These are phyloP conservation scores for Suillus luteus DNA, from an alignment of 768 basidiomycete species.

Conservation along the genomic window DNA sequence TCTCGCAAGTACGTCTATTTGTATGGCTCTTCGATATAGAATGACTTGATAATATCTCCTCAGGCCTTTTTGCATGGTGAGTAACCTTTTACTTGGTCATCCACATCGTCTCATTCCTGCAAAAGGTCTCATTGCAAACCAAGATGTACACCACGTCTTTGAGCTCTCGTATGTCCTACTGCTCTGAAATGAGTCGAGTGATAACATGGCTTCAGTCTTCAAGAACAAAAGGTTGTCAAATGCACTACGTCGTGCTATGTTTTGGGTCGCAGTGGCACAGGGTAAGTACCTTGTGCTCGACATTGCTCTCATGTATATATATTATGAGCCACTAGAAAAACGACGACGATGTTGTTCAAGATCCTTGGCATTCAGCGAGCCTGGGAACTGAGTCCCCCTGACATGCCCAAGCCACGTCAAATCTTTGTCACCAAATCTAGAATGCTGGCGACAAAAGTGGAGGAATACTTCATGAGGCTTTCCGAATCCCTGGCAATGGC, in stretches of 20 bases:
- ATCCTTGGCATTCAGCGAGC: slow-evolving; percentile 67
- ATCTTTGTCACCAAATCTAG: slow-evolving; percentile 74
- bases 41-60: neutral
- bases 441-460: slow-evolving; percentile 63
- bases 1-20: slow-evolving; percentile 26
- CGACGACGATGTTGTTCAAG: slow-evolving; percentile 76
- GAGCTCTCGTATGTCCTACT: slow-evolving; percentile 23
- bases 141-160: slow-evolving; percentile 30
- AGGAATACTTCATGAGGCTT: slow-evolving; percentile 62
- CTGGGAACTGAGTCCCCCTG: slow-evolving; percentile 40
- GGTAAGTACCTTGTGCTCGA: slow-evolving; percentile 40
- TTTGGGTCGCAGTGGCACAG: slow-evolving; percentile 72
- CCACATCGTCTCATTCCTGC: neutral
- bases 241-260: slow-evolving; percentile 65
- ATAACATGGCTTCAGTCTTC: slow-evolving; percentile 27
- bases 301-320: neutral
- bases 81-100: neutral
- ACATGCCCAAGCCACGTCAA: slow-evolving; percentile 55
- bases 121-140: slow-evolving; percentile 26
- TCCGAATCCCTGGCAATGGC: slow-evolving; percentile 44
- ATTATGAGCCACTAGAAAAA: slow-evolving; percentile 49
- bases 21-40: neutral
- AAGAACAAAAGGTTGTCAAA: slow-evolving; percentile 60
- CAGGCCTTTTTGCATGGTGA: slow-evolving; percentile 28
- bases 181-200: slow-evolving; percentile 20